Evolutionary conservation across 2,329 filamentous ascomycete species (phyloP).

Genomic region (Venturiaceae sp.): DNA sequence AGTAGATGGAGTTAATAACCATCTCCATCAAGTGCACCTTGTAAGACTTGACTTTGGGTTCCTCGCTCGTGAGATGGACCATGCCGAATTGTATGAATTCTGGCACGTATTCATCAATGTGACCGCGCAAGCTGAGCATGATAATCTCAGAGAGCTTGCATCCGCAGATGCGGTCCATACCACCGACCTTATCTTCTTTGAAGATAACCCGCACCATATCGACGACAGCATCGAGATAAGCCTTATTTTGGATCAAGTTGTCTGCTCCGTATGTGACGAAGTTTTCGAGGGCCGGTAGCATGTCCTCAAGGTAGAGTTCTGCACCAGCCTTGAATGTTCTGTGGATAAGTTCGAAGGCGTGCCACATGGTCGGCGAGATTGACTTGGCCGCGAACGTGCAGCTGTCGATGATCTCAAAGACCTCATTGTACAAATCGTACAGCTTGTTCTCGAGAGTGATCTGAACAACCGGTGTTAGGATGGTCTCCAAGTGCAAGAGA

Average conservation of each 20-base stretch:
- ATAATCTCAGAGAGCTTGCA: slow-evolving; percentile 96
- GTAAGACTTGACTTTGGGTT: slow-evolving; percentile 85
- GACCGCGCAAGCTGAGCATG: slow-evolving; percentile 87
- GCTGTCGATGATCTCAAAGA: slow-evolving; percentile 98
- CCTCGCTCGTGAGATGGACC: slow-evolving; percentile 63
- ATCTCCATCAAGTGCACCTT: slow-evolving; percentile 97
- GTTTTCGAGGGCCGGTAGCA: slow-evolving; percentile 96
- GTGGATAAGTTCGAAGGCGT: slow-evolving; percentile 94
- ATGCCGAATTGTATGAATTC: slow-evolving; percentile 88
- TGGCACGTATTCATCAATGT: slow-evolving; percentile 79
- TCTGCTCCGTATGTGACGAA: slow-evolving; percentile 88
- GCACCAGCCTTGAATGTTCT: slow-evolving; percentile 94
- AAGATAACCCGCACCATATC: slow-evolving; percentile 97
- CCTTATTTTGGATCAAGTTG: slow-evolving; percentile 70
- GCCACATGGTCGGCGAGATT: slow-evolving; percentile 97
- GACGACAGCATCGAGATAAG: slow-evolving; percentile 79
- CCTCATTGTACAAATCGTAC: slow-evolving; percentile 94
- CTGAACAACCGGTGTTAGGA: slow-evolving; percentile 93
- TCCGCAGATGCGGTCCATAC: slow-evolving; percentile 89
- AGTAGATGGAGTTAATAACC: slow-evolving; percentile 96
- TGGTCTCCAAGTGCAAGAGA: slow-evolving; percentile 84
- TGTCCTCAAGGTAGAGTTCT: slow-evolving; percentile 95
- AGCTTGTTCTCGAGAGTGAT: slow-evolving; percentile 97
- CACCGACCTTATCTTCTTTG: slow-evolving; percentile 80
- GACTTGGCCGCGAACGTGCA: slow-evolving; percentile 96